Evolutionary conservation across 2,329 filamentous ascomycete species (phyloP).

Genomic region (Aspergillus persii): DNA sequence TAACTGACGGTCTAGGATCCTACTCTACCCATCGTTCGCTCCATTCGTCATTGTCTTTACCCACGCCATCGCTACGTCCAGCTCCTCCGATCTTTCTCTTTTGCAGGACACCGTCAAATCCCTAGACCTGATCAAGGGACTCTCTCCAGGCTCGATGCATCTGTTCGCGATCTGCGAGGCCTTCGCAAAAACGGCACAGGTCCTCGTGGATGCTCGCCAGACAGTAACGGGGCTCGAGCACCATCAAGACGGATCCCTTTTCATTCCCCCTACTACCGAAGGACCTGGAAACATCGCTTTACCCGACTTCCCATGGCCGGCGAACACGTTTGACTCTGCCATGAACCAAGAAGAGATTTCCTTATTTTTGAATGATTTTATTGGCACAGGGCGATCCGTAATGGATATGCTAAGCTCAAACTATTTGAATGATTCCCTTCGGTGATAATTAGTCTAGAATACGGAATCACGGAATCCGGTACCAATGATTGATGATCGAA

Average conservation of each 20-base stretch:
- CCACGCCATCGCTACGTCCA: slow-evolving; percentile 27
- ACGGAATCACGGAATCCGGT: not conserved
- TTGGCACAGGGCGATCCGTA: slow-evolving; percentile 24
- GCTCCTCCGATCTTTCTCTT: slow-evolving; percentile 17
- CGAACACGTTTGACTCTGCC: slow-evolving; percentile 18
- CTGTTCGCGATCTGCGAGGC: slow-evolving; percentile 22
- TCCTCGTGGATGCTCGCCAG: slow-evolving; percentile 22
- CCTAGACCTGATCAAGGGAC: slow-evolving; percentile 19
- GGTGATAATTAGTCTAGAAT: not conserved
- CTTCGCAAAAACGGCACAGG: slow-evolving; percentile 23
- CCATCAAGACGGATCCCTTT: slow-evolving; percentile 22
- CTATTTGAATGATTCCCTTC: slow-evolving; percentile 12
- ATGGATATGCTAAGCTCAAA: slow-evolving; percentile 25
- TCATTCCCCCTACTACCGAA: slow-evolving; percentile 15
- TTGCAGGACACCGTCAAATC: slow-evolving; percentile 24
- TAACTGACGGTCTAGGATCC: slow-evolving; percentile 13
- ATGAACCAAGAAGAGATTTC: slow-evolving; percentile 26
- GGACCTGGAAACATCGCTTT: slow-evolving; percentile 21
- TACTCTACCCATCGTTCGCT: slow-evolving; percentile 27
- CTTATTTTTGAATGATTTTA: slow-evolving; percentile 28
- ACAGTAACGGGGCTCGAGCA: slow-evolving; percentile 22
- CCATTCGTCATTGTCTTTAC: slow-evolving; percentile 29
- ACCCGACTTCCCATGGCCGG: slow-evolving; percentile 24
- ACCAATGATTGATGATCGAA: not conserved
- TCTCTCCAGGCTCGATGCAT: slow-evolving; percentile 21